phyloP scores from a whole-genome alignment of 106 monocot species.

The Allium fistulosum region DNA sequence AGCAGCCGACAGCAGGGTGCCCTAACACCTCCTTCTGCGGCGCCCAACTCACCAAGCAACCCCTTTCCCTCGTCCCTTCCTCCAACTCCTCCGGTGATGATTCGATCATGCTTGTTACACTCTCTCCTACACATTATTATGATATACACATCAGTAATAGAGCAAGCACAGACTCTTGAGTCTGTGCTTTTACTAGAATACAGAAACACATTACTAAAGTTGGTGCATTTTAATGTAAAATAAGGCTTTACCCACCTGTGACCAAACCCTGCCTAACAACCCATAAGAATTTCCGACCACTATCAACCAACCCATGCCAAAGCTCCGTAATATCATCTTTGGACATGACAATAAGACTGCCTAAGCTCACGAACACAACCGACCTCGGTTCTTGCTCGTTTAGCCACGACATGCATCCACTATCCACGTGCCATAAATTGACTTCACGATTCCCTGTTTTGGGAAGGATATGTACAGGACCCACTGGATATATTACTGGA shows the following conservation, averaged over 20 bases:
- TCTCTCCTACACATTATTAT: not conserved
- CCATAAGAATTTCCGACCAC: constrained; percentile 8
- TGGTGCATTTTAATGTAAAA: no score
- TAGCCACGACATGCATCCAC: not conserved
- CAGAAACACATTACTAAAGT: no score
- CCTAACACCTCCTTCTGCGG: constrained; percentile 19
- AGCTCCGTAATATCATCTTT: not conserved
- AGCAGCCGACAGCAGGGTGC: constrained; percentile 21
- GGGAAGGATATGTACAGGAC: not conserved
- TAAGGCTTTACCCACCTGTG: not conserved
- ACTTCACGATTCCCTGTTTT: not conserved
- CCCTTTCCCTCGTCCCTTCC: not conserved
- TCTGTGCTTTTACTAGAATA: no score
- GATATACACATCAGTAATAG: no score
- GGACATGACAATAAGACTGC: not conserved
- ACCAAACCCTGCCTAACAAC: constrained; percentile 4
- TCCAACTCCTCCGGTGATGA: not conserved
- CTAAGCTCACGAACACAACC: constrained; percentile 9
- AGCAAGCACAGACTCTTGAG: no score
- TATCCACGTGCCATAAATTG: constrained; percentile 1
- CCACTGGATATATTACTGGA: not conserved
- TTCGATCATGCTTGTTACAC: not conserved
- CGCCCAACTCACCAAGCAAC: constrained; percentile 5
- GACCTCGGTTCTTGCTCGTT: not conserved
- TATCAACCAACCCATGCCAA: constrained; percentile 11